Evolutionary conservation across 345 rosid species (phyloP).

Genomic region (Hibiscus syriacus): DNA sequence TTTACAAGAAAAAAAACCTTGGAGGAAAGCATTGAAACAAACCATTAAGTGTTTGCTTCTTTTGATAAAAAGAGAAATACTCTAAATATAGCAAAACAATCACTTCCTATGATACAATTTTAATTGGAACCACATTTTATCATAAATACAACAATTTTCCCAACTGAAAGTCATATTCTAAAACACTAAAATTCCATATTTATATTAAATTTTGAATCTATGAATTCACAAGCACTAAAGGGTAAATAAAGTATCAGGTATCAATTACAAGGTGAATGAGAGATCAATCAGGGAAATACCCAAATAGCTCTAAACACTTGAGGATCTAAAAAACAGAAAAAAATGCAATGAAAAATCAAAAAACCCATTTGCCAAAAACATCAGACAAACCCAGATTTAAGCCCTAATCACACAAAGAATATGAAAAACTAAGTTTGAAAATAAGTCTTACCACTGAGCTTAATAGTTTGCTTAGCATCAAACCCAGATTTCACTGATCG

Average conservation of each 20-base stretch:
- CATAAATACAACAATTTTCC: no score
- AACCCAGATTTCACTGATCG: conserved; percentile 18
- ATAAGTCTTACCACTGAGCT: conserved; percentile 41
- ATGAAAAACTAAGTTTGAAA: neutral
- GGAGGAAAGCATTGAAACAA: neutral
- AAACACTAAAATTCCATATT: no score
- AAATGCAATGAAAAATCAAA: neutral
- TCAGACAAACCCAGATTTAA: neutral
- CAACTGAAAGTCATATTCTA: no score
- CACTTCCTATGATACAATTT: neutral
- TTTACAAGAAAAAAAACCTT: neutral
- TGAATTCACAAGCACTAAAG: neutral
- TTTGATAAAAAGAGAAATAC: neutral
- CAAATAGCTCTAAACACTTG: neutral
- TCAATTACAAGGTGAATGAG: neutral
- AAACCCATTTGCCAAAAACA: neutral
- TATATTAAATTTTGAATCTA: no score
- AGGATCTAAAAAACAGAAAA: neutral
- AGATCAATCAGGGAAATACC: neutral
- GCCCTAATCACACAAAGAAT: neutral
- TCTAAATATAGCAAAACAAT: neutral
- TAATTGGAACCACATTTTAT: no score
- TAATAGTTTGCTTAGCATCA: conserved; percentile 35
- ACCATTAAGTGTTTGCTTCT: neutral
- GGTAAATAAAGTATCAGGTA: neutral